Evolutionary conservation across 2,329 filamentous ascomycete genomes (phyloP), one percentile per base, ranked within the genome.

Genomic region (Talaromyces sp.): DNA sequence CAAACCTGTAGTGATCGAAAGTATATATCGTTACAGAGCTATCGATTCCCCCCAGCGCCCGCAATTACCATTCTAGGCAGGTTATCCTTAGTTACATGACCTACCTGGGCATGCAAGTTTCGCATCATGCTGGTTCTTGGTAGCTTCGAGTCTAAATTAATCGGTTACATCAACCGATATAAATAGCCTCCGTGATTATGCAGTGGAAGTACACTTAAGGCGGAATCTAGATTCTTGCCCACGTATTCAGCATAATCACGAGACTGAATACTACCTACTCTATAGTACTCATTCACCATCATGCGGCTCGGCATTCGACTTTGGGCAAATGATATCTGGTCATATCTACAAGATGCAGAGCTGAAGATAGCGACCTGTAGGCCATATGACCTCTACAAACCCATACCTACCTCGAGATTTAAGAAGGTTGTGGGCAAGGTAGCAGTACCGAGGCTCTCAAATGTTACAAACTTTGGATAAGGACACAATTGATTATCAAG

Each of bases 141-240:
- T 31, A 60, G 58, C 25, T 27, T 59, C 25, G 13, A 22, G 19
- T 27, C 25, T 59, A 27, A 58, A 13, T 15, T 13, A 31, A 29
- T 60, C 25, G 17, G 58, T 60, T 60, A 45, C 58, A 60, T 60
- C 58, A 60, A 60, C 38, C 15, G 58, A 60, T 45, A 31, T 34
- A 19, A 60, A 22, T 47, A 34, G 4, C 17, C 22, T 45, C 45
- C 4, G 17, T 31, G 11, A 45, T 29, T 22, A 43, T 1, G 10
- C 27, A 47, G 8, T 19, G 15, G 7, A 54, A n/a, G 36, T 19
- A 22, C 22, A 4, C 13, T 19, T 29, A 25, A 17, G 1, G 8
- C 22, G 6, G 4, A 2, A n/a, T 43, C 56, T 7, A 59, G 22
- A 45, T 43, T 40, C 36, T 5, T 38, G 11, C 13, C 1, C 43